Base-by-base conservation (phyloP, 2,329 filamentous ascomycete species). In the Mariannaea elegans region DNA sequence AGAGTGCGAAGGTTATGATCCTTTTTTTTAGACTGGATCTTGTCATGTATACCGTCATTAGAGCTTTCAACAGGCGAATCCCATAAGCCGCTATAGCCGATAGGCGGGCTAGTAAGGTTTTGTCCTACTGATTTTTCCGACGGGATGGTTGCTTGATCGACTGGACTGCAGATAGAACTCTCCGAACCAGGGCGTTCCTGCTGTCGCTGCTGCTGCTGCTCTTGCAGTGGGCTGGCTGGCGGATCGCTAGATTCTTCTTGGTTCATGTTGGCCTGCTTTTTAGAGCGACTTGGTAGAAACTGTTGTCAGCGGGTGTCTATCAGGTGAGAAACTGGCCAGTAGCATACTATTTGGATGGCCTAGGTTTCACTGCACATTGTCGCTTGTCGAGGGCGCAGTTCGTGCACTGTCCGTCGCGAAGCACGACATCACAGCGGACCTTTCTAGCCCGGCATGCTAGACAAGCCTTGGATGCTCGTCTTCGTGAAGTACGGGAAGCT, bases 401-500 rank as follows among this genome's bases (percentile, higher is more conserved):
- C 2, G 61, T 63, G 45, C 61, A 63, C 14, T 50, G 58, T 16
- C 52, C 45, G 1, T 52, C 39, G 24, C 59, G 59, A 8, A 59
- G 45, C 14, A 61, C 55, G 10, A 63, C 61, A 45, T 63, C 61
- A 38, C 58, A 63, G 7, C 61, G 61, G 1, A 63, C 61, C 12
- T 63, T 63, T n/a, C 58, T 41, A 0, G 61, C 32, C 29, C 53
- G 61, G 19, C 61, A 63, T 3, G 44, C 59, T 19, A 63, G 14
- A 18, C 58, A 63, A 24, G 61, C 61, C 23, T 59, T 61, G 19
- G 58, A 50, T 6, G 61, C 61, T 31, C 61, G 54, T 19, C 52
- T 62, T 7, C 48, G 56, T 41, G 42, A 32, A 21, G 21, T 21
- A 29, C 34, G 44, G 13, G 34, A 23, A 18, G 41, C 23, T 24